Base-by-base conservation (phyloP, 2,329 filamentous ascomycete genomes). In the Sordariomycetes sp. region DNA sequence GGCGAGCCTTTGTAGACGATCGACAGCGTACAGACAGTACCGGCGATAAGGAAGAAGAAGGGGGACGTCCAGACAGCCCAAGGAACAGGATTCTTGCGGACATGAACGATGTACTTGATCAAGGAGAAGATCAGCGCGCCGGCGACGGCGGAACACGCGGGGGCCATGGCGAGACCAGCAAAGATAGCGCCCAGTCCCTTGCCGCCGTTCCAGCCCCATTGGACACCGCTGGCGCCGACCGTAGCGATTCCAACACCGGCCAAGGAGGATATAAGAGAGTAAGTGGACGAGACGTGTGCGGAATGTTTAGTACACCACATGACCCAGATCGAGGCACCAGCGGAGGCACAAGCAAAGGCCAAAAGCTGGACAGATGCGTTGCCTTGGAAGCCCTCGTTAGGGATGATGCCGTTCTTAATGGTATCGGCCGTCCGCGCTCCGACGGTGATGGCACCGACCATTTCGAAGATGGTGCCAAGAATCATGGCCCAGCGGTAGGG, bases 1-100 rank as follows among this genome's bases (percentile, higher is more conserved):
- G 82, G 81, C 8, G 82, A 85, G 21, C 82, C 82, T 68, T 87
- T 86, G 71, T 85, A 86, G 45, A 87, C 82, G 46, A 88, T 77
- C 28, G 79, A 85, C 5, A 88, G 67, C 0, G 82, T 82, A 61
- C 81, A 85, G 48, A 87, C 61, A 38, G 79, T 84, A 36, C 69
- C 79, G 36, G 82, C 80, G 39, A 87, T 72, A 36, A 86, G 73
- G 69, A 87, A 87, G 63, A 79, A 87, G 60, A 82, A 75, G 8
- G 82, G 83, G 2, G 80, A 78, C 33, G 72, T 79, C 60, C 68
- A 86, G 35, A 87, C 72, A 18, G 82, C 81, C 80, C 79, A 85
- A 6, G 66, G 70, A 3, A 84, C 67, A 6, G 82, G 81, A 56
- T 84, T 77, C 57, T 70, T 77, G 54, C 82, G 80, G 41, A 81